A percentile compares a stretch with the other conserved stretches of the same genome.
Evolutionary conservation across 176 grass and related monocot species (phyloP).

Genomic region (Triticum turgidum): DNA sequence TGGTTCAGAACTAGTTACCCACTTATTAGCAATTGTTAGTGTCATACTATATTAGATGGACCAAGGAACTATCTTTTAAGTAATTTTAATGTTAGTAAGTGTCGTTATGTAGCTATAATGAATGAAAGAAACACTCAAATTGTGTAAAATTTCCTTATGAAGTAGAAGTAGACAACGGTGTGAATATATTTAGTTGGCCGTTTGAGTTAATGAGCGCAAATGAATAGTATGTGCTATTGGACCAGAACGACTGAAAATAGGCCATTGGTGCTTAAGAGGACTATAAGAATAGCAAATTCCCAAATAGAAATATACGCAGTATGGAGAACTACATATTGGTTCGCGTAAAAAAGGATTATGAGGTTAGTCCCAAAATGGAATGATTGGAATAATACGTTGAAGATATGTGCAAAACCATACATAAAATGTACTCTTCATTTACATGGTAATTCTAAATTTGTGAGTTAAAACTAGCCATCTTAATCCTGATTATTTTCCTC

Average conservation of each 20-base stretch:
- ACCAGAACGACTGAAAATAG: background rate
- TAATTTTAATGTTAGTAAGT: background rate
- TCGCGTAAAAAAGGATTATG: background rate
- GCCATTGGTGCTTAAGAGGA: background rate
- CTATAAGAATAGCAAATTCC: background rate
- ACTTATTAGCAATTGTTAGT: background rate
- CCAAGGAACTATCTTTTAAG: background rate
- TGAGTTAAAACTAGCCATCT: background rate
- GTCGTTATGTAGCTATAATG: background rate
- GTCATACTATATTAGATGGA: background rate
- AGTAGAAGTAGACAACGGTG: background rate
- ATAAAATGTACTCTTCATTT: background rate
- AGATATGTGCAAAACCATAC: background rate
- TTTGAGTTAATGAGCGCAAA: background rate
- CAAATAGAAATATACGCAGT: background rate
- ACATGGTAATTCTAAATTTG: background rate
- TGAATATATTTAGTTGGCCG: background rate
- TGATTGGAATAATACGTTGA: background rate
- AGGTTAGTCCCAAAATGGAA: background rate
- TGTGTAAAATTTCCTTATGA: background rate
- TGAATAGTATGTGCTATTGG: background rate
- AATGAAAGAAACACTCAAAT: background rate
- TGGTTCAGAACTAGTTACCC: background rate
- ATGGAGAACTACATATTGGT: background rate
- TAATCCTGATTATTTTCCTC: background rate